phyloP scores from a whole-genome alignment of 2,329 filamentous ascomycete genomes.

The Nigrospora sphaerica region DNA sequence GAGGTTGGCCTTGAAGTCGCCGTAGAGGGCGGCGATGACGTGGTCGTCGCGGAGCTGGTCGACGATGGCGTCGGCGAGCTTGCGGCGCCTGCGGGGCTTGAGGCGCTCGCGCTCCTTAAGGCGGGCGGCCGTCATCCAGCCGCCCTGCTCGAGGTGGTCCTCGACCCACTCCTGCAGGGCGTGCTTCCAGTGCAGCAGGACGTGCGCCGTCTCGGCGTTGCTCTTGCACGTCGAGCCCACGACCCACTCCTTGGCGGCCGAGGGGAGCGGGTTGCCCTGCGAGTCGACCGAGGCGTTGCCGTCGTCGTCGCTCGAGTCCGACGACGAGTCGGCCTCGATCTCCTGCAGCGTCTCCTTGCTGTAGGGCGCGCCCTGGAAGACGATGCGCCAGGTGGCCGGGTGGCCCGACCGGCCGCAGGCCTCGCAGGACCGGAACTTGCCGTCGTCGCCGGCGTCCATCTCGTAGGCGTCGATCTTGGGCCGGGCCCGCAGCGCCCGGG shows the following conservation, averaged over 20 bases:
- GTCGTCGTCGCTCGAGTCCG: conserved; percentile 22
- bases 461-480: conserved; percentile 50
- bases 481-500: conserved; percentile 55
- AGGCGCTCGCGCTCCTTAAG: conserved; percentile 54
- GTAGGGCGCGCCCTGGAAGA: conserved; percentile 61
- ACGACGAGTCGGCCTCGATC: conserved; percentile 36
- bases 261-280: conserved; percentile 27
- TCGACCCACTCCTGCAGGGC: conserved; percentile 68
- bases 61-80: conserved; percentile 56
- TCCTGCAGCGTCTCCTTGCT: conserved; percentile 58
- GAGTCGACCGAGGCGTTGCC: conserved; percentile 29
- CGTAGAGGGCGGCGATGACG: conserved; percentile 55
- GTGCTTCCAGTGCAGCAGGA: conserved; percentile 68
- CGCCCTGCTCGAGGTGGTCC: conserved; percentile 49
- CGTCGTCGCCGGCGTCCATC: conserved; percentile 29
- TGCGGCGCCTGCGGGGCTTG: conserved; percentile 50
- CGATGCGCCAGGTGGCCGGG: conserved; percentile 57
- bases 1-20: conserved; percentile 57
- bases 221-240: conserved; percentile 33
- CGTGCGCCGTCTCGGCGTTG: conserved; percentile 62
- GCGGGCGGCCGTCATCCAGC: conserved; percentile 48
- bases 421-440: conserved; percentile 47
- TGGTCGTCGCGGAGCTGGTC: conserved; percentile 54
- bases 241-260: conserved; percentile 30
- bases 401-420: conserved; percentile 66